phyloP scores from a whole-genome alignment of 345 rosid species.

The Eucalyptus curtisii region DNA sequence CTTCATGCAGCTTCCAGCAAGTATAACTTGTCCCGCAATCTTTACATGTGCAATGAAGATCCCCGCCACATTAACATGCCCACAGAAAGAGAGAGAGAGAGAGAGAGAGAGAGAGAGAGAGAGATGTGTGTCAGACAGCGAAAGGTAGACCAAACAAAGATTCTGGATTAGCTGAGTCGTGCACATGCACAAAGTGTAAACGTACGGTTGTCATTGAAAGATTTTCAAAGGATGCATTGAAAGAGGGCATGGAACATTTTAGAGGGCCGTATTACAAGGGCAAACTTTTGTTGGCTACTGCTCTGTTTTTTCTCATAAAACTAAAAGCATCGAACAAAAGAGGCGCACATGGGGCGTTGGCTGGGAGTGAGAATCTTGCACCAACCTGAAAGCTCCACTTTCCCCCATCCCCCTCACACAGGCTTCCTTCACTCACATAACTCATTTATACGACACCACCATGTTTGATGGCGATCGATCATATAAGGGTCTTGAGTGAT shows the following conservation, averaged over 20 bases:
- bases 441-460: not conserved
- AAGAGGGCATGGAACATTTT: not conserved
- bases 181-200: not conserved
- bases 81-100: not conserved
- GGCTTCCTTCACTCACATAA: not conserved
- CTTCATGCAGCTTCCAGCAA: not conserved
- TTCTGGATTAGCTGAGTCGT: not conserved
- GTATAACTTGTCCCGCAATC: not conserved
- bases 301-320: not conserved
- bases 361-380: slow-evolving; percentile 2
- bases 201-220: not conserved
- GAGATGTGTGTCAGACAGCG: not conserved
- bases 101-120: not conserved
- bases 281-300: not conserved
- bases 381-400: slow-evolving; percentile 15
- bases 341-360: slow-evolving; percentile 13
- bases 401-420: not conserved
- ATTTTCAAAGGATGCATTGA: not conserved
- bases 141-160: slow-evolving; percentile 4
- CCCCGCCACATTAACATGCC: not conserved
- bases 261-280: slow-evolving; percentile 1
- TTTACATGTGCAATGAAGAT: not conserved
- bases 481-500: not conserved
- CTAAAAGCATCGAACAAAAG: not conserved
- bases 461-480: not conserved